phyloP scores from a whole-genome alignment of 2,329 filamentous ascomycete species.

The Talaromyces sp. region DNA sequence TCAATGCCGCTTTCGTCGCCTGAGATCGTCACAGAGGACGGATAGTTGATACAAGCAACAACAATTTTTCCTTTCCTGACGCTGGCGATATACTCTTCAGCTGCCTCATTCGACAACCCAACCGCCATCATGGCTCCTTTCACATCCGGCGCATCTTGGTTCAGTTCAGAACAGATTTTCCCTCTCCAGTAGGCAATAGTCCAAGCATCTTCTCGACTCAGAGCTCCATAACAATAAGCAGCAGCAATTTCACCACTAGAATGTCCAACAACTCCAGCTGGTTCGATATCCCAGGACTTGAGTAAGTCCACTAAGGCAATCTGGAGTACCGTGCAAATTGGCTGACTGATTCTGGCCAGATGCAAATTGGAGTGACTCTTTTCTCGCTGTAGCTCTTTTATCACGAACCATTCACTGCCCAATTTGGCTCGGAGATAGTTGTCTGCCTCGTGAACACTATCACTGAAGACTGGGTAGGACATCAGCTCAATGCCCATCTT shows the following conservation, averaged over 20 bases:
- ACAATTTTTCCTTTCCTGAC: background rate
- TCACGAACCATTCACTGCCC: constrained; percentile 14
- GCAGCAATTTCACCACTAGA: constrained; percentile 49
- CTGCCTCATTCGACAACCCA: background rate
- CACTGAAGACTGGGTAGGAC: background rate
- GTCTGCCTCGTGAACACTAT: background rate
- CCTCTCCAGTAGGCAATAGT: background rate
- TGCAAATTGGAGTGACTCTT: constrained; percentile 21
- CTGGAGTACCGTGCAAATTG: constrained; percentile 25
- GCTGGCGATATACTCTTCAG: background rate
- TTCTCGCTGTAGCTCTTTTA: background rate
- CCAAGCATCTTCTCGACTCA: background rate
- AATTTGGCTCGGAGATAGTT: background rate
- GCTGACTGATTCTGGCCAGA: constrained; percentile 24
- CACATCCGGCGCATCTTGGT: background rate
- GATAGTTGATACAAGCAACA: background rate
- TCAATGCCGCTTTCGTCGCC: constrained; percentile 28
- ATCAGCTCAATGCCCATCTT: constrained; percentile 31
- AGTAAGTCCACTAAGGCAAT: constrained; percentile 22
- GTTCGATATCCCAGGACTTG: constrained; percentile 28
- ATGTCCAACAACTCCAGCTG: constrained; percentile 42
- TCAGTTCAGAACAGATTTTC: background rate
- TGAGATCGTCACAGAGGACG: constrained; percentile 22
- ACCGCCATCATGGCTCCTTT: background rate
- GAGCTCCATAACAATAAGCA: constrained; percentile 45